A percentile compares a stretch with the other conserved stretches of the same genome.
Evolutionary conservation across 371 early-diverging fungal species (phyloP).

Genomic region (Mortierella sp.): DNA sequence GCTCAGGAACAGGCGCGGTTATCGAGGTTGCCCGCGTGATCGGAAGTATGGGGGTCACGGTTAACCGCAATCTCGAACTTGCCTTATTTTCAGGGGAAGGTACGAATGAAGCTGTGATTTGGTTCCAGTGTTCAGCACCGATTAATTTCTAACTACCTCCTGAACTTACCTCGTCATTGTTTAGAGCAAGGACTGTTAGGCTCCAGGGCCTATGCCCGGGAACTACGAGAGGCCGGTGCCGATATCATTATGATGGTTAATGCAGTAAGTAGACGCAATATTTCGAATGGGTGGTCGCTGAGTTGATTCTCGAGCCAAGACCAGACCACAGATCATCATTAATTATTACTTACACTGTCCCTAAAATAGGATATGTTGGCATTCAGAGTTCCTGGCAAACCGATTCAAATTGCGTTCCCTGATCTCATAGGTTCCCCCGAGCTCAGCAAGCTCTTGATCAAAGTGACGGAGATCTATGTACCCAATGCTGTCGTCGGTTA

Average conservation of each 20-base stretch:
- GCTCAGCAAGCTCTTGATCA: conserved; percentile 38
- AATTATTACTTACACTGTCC: no score
- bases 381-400: conserved; percentile 58
- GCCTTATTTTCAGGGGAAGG: conserved; percentile 60
- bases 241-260: conserved; percentile 57
- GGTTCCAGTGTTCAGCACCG: no score
- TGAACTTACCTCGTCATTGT: no score
- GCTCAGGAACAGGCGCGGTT: conserved; percentile 55
- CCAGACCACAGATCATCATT: no score
- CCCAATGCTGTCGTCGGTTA: conserved; percentile 53
- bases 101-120: conserved; percentile 8
- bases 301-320: no score
- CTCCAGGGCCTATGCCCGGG: no score
- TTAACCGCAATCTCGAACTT: no score
- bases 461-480: conserved; percentile 54
- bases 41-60: no score
- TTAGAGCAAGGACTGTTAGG: conserved; percentile 60
- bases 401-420: conserved; percentile 57
- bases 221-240: no score
- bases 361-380: conserved; percentile 57
- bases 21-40: conserved; percentile 45
- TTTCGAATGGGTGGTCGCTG: no score
- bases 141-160: no score
- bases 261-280: conserved; percentile 53
- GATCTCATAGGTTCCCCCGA: conserved; percentile 48